Evolutionary conservation across 2,329 filamentous ascomycete genomes (phyloP).

Genomic region (Paramyrothecium sp.): DNA sequence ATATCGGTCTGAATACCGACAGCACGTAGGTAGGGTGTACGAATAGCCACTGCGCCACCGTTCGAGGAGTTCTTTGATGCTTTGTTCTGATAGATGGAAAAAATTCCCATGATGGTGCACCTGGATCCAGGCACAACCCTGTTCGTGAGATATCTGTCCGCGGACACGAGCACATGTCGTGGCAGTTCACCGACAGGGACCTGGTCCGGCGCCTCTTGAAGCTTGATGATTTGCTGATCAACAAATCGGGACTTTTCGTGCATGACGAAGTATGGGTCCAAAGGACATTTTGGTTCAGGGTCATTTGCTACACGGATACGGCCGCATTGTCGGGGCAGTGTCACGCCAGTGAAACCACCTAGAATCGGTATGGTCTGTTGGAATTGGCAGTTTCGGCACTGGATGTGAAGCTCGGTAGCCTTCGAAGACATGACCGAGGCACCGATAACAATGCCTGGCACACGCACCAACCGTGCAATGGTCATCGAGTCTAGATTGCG

Average conservation of each 20-base stretch:
- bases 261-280: constrained; percentile 94
- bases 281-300: constrained; percentile 70
- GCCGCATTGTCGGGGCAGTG: constrained; percentile 76
- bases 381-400: constrained; percentile 84
- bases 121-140: constrained; percentile 91
- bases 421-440: constrained; percentile 97
- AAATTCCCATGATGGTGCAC: constrained; percentile 95
- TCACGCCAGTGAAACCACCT: constrained; percentile 84
- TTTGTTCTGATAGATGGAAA: constrained; percentile 96
- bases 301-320: constrained; percentile 65
- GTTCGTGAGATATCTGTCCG: constrained; percentile 95
- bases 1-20: constrained; percentile 90
- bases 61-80: constrained; percentile 72
- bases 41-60: constrained; percentile 84
- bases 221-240: constrained; percentile 96
- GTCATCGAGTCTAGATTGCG: constrained; percentile 90
- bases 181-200: constrained; percentile 96
- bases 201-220: constrained; percentile 96
- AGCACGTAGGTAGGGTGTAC: constrained; percentile 90
- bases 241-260: constrained; percentile 95
- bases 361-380: constrained; percentile 68
- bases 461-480: constrained; percentile 91
- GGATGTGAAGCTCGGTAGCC: constrained; percentile 79
- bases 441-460: constrained; percentile 96
- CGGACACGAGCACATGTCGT: constrained; percentile 90